phyloP scores from a whole-genome alignment of 768 basidiomycete species.

The Tricholoma sp. region DNA sequence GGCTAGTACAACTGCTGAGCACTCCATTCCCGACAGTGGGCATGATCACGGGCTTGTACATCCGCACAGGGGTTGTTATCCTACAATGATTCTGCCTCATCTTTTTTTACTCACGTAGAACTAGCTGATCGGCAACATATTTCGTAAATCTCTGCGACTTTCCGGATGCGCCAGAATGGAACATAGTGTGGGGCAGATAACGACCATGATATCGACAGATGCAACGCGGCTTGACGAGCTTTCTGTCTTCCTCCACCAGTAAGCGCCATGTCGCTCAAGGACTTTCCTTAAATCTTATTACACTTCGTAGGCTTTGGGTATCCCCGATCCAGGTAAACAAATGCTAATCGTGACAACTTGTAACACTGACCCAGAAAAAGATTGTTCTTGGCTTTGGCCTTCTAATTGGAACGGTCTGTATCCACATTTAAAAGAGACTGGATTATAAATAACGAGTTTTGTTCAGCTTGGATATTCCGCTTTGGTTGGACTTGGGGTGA shows the following conservation, averaged over 20 bases:
- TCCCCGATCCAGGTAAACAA: constrained; percentile 49
- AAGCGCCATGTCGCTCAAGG: constrained; percentile 11
- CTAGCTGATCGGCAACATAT: constrained; percentile 43
- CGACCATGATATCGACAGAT: constrained; percentile 67
- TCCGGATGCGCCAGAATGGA: constrained; percentile 54
- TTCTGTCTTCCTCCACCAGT: constrained; percentile 39
- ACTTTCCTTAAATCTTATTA: not conserved
- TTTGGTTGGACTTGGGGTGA: constrained; percentile 44
- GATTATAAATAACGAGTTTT: not conserved
- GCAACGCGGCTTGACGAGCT: constrained; percentile 49
- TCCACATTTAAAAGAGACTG: not conserved
- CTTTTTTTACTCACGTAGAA: not conserved
- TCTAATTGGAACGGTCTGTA: constrained; percentile 44
- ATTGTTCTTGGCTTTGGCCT: constrained; percentile 54
- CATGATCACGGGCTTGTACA: constrained; percentile 42
- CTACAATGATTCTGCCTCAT: not conserved
- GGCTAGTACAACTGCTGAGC: not conserved
- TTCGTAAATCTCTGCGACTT: constrained; percentile 63
- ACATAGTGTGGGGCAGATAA: constrained; percentile 62
- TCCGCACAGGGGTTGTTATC: constrained; percentile 41
- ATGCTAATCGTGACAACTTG: not conserved
- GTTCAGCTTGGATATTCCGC: constrained; percentile 48
- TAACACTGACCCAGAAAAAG: constrained; percentile 16
- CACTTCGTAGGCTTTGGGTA: constrained; percentile 44
- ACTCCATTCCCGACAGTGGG: constrained; percentile 23